Conservation (phyloP, 1,139 yeast genomes). For the Taphrina wiesneri region DNA sequence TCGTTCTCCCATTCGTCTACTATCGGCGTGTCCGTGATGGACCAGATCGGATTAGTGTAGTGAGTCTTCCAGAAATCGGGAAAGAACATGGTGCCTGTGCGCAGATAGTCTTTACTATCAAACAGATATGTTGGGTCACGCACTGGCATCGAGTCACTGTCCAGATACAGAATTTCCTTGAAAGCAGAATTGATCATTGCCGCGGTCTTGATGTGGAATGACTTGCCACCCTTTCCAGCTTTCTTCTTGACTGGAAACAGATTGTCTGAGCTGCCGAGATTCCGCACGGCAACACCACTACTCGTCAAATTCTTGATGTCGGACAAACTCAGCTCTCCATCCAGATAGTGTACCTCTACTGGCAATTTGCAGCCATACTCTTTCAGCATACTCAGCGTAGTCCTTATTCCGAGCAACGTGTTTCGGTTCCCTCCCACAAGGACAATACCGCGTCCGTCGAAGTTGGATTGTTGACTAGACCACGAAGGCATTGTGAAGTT, state of each 20-base stretch:
- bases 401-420: slow-evolving; percentile 23
- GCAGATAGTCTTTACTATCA: slow-evolving; percentile 19
- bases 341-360: slow-evolving; percentile 30
- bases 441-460: slow-evolving; percentile 29
- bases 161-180: slow-evolving; percentile 32
- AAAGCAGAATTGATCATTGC: slow-evolving; percentile 33
- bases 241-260: slow-evolving; percentile 33
- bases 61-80: slow-evolving; percentile 35
- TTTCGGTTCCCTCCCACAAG: slow-evolving; percentile 28
- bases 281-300: slow-evolving; percentile 7
- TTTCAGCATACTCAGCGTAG: slow-evolving; percentile 32
- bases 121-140: slow-evolving; percentile 32
- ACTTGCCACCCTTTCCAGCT: slow-evolving; percentile 33
- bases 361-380: slow-evolving; percentile 29
- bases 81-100: slow-evolving; percentile 34
- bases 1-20: slow-evolving; percentile 35
- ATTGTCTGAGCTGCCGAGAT: slow-evolving; percentile 17
- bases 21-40: slow-evolving; percentile 23
- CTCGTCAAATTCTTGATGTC: slow-evolving; percentile 23
- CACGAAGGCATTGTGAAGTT: slow-evolving; percentile 31
- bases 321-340: slow-evolving; percentile 19
- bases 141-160: slow-evolving; percentile 34
- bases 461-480: slow-evolving; percentile 13
- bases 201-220: slow-evolving; percentile 35
- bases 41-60: slow-evolving; percentile 32